phyloP scores from a whole-genome alignment of 1,284 basidiomycete species.

The Tylopilus sp. region DNA sequence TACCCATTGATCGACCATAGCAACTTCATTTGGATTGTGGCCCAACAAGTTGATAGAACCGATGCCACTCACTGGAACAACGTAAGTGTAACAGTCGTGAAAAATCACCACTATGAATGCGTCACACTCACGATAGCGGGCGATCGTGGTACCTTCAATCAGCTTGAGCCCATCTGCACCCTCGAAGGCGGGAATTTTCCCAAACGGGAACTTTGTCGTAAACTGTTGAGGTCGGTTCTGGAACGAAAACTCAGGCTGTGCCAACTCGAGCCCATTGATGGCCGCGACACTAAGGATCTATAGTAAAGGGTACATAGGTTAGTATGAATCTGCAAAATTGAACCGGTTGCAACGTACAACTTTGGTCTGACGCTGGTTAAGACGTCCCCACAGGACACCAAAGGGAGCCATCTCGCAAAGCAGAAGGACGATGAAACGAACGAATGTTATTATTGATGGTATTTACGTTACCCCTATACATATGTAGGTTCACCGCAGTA shows the following conservation, averaged over 20 bases:
- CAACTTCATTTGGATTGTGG: constrained; percentile 53
- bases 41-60: constrained; percentile 61
- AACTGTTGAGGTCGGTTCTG: constrained; percentile 54
- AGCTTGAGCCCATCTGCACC: constrained; percentile 61
- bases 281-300: constrained; percentile 38
- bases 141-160: constrained; percentile 65
- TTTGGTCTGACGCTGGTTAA: constrained; percentile 38
- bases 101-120: no score
- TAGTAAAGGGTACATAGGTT: neutral
- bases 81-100: neutral
- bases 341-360: constrained; percentile 30
- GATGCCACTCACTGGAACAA: constrained; percentile 55
- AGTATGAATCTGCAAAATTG: neutral
- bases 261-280: constrained; percentile 26
- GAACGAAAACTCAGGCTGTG: constrained; percentile 22
- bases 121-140: constrained; percentile 64
- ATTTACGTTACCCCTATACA: no score
- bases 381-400: constrained; percentile 38
- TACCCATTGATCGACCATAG: constrained; percentile 65
- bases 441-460: no score
- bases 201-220: constrained; percentile 57
- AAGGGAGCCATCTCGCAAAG: constrained; percentile 25
- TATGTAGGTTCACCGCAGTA: no score
- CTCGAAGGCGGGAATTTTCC: constrained; percentile 66
- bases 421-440: no score